Conservation (phyloP, 169 alveolate species). For the Plasmodium relictum region DNA sequence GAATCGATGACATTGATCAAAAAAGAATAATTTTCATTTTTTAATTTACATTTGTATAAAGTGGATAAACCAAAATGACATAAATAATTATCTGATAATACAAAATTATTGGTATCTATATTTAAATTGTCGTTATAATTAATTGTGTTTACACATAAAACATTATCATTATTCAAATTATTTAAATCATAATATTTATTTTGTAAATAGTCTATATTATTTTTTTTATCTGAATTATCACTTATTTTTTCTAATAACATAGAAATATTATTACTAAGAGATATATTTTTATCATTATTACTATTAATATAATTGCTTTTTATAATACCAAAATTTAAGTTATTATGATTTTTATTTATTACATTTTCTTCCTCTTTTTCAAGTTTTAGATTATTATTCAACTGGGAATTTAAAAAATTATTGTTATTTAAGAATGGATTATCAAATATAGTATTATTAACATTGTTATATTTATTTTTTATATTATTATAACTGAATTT, state of each 20-base stretch:
- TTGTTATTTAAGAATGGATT: not conserved
- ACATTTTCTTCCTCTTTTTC: slow-evolving; percentile 1
- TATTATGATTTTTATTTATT: not conserved
- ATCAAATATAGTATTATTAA: not conserved
- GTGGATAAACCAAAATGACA: slow-evolving; percentile 52
- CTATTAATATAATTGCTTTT: too few relatives aligned
- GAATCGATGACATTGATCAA: slow-evolving; percentile 39
- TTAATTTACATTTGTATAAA: slow-evolving; percentile 43
- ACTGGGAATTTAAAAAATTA: not conserved
- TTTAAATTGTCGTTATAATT: slow-evolving; percentile 64
- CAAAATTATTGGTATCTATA: slow-evolving; percentile 50
- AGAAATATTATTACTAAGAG: slow-evolving; percentile 51
- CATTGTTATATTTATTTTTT: slow-evolving; percentile 4
- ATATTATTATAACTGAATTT: not conserved
- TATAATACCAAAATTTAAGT: too few relatives aligned
- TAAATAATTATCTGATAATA: slow-evolving; percentile 38
- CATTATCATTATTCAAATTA: not conserved
- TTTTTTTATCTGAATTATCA: slow-evolving; percentile 49
- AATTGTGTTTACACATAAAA: slow-evolving; percentile 31
- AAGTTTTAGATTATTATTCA: not conserved
- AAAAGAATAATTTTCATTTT: slow-evolving; percentile 49
- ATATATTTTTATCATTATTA: slow-evolving; percentile 19
- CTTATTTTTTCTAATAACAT: slow-evolving; percentile 52
- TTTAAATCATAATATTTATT: not conserved
- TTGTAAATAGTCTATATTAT: not conserved